Conservation (phyloP, 75 land plant genomes). For the Adiantum capillusveneris region DNA sequence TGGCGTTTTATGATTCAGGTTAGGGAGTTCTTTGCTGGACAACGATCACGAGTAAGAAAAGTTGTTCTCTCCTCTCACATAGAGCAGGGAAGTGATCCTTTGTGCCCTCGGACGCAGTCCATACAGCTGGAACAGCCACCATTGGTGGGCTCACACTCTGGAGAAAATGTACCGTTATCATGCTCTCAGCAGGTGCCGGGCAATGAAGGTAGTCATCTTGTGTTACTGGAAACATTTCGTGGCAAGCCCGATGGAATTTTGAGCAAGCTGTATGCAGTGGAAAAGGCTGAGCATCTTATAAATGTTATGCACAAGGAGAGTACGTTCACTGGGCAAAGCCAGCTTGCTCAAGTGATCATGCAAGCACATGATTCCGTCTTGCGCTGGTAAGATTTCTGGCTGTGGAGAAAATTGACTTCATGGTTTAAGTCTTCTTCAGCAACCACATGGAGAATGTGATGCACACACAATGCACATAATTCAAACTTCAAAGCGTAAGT, state of each 20-base stretch:
- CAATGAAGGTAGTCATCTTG: neutral
- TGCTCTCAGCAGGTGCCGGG: neutral
- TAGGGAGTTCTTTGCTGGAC: conserved; percentile 69
- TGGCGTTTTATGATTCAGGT: conserved; percentile 43
- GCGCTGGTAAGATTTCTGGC: conserved; percentile 37
- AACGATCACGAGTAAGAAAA: conserved; percentile 65
- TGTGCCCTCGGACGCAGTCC: no score
- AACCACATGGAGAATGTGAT: no score
- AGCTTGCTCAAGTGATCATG: conserved; percentile 70
- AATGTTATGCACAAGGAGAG: conserved; percentile 59
- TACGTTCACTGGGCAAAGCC: conserved; percentile 72
- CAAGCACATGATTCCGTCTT: conserved; percentile 51
- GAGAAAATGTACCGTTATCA: no score
- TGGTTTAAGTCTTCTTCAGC: no score
- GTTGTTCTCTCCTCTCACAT: conserved; percentile 46
- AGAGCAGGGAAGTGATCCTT: conserved; percentile 8
- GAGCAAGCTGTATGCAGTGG: conserved; percentile 12
- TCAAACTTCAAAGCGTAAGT: no score
- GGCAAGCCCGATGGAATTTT: neutral
- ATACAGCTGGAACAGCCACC: no score
- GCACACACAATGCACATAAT: no score
- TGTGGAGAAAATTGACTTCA: no score
- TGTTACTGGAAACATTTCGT: neutral
- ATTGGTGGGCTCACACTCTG: no score
- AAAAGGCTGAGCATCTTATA: conserved; percentile 42